Conservation (phyloP, 371 early-diverging fungal species). For the Fennellomyces sp. region DNA sequence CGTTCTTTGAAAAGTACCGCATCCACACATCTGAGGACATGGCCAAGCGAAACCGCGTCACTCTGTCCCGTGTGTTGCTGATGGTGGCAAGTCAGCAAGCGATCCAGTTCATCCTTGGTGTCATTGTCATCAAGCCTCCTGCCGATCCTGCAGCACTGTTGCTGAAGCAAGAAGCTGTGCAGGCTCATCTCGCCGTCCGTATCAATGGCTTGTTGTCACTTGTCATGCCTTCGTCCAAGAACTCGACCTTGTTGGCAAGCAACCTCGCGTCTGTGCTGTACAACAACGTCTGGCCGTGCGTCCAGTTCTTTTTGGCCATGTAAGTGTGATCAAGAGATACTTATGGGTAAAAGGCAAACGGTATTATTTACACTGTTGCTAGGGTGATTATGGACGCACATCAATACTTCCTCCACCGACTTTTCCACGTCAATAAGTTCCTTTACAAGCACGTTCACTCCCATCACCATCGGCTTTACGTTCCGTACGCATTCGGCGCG, state of each 20-base stretch:
- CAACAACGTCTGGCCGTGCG: conserved; percentile 24
- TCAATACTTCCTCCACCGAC: conserved; percentile 80
- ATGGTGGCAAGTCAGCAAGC: conserved; percentile 62
- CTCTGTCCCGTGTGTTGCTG: conserved; percentile 51
- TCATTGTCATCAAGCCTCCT: conserved; percentile 23
- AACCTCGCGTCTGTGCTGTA: conserved; percentile 54
- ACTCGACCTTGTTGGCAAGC: conserved; percentile 37
- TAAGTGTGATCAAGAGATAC: conserved; percentile 26
- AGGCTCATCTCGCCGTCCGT: conserved; percentile 12
- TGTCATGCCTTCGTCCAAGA: conserved; percentile 41
- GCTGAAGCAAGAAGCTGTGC: conserved; percentile 14
- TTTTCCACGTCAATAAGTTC: conserved; percentile 69
- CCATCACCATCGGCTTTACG: conserved; percentile 77
- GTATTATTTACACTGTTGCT: background rate
- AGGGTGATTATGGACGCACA: conserved; percentile 65
- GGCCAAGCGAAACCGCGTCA: conserved; percentile 63
- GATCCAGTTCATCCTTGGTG: conserved; percentile 45
- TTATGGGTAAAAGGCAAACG: background rate
- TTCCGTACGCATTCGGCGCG: conserved; percentile 80
- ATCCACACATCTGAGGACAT: conserved; percentile 71
- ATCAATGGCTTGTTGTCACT: background rate
- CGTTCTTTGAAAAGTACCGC: conserved; percentile 73
- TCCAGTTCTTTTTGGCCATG: conserved; percentile 38
- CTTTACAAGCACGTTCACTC: conserved; percentile 79
- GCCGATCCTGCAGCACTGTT: conserved; percentile 19